Evolutionary conservation across 73 alveolate genomes (phyloP), one percentile per base, ranked within the genome.

Genomic region (Strombidium stylifer): DNA sequence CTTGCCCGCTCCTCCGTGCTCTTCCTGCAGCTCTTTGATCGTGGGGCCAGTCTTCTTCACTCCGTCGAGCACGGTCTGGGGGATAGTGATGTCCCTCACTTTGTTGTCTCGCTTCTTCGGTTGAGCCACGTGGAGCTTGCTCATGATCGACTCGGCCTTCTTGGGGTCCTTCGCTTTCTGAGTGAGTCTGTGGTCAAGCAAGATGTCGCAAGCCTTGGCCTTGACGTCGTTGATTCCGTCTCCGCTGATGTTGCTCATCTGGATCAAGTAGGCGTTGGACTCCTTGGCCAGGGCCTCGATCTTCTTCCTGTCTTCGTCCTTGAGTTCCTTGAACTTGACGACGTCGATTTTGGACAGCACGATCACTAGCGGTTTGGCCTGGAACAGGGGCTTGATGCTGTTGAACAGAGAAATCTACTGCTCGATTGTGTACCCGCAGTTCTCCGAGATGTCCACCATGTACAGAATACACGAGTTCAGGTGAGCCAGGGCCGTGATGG

Each of bases 401-500:
- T 91, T 92, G 88, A 93, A 97, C 42, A 97, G 86, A 12, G 93
- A 81, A 18, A 97, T 82, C 81, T 96, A 90, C 51, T 88, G 75
- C 27, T 85, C 91, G 51, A 85, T 85, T n/a, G 98, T 86, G 84
- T 90, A 89, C 31, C 98, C 98, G 51, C 99, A 97, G 42, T 81
- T 85, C 86, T 96, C 99, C 46, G 99, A 93, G 48, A 96, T 92
- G 78, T 97, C 99, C 35, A 96, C 78, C 82, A 97, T 96, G 94
- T 76, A 97, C 68, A 97, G 92, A 50, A 97, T 84, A 66, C 87
- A 61, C 12, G 93, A 93, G 7, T 85, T 86, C 68, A 87, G 44
- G 79, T 97, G 99, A 18, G 99, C 99, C 47, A 97, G 83, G 8
- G 99, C 99, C 23, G 99, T 97, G 74, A 97, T 95, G 14, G 98